Evolutionary conservation across 306 rosid genomes (phyloP), one percentile per base, ranked within the genome.

Genomic region (Cucumis melo): DNA sequence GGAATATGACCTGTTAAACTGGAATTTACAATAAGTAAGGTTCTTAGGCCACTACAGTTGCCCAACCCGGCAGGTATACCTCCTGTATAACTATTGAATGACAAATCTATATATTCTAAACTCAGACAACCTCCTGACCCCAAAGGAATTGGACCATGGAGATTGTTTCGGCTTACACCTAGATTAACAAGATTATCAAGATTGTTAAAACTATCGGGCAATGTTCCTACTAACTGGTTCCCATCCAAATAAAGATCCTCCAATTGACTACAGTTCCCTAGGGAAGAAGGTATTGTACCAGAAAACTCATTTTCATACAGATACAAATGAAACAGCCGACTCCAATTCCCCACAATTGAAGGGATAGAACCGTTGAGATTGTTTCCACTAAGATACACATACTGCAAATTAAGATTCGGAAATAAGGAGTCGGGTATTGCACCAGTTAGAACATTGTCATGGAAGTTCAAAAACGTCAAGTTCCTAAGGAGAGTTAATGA

Each of bases 1-100:
- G 98, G 93, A 74, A 93, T 93, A 12, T 41, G 78, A 17, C 98
- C 97, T 14, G 16, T 73, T 27, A 93, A 81, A 76, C 83, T 86
- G 78, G 87, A 78, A 11, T 17, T 7, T 4, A 78, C 81, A n/a
- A 85, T 85, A 48, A 14, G 27, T 75, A 93, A 83, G 42, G 5
- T 0, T 11, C 34, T 32, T 81, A 93, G 79, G 66, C 51, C 36
- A 82, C 81, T 84, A 74, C 96, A 93, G 36, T 90, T 88, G 50
- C 96, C 97, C 74, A 93, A 82, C 73, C 82, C 74, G 8, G 85
- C 78, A 15, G 97, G 92, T 82, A 93, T 54, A 14, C 86, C 83
- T 74, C 91, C 92, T 75, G 82, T 85, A 19, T 86, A 90, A 27
- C 57, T 29, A 53, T 91, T 93, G 81, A 1, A 53, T 15, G 96